A percentile compares a stretch with the other conserved stretches of the same genome.
These are phyloP conservation scores for Wickerhamomyces bovis DNA, from an alignment of 805 yeast genomes.

Conservation along the genomic window DNA sequence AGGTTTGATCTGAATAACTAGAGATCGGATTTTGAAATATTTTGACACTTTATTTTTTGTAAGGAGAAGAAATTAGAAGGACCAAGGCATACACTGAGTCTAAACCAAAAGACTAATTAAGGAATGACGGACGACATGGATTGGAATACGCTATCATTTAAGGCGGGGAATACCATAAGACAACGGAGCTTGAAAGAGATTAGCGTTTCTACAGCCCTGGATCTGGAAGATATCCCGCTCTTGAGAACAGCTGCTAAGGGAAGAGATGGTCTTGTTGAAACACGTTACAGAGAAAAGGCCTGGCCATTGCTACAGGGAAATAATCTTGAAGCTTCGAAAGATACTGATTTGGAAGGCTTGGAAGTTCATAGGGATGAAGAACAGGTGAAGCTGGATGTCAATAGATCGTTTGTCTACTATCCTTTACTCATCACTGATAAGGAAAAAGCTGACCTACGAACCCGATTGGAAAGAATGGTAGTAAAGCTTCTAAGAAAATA, in stretches of 20 bases:
- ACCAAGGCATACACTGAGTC: neutral
- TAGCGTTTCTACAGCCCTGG: constrained; percentile 33
- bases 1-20: neutral
- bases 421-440: constrained; percentile 22
- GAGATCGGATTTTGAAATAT: neutral
- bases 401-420: constrained; percentile 54
- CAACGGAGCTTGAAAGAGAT: constrained; percentile 17
- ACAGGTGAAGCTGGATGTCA: constrained; percentile 76
- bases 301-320: constrained; percentile 48
- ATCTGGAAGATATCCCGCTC: constrained; percentile 23
- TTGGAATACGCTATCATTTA: constrained; percentile 47
- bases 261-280: constrained; percentile 41
- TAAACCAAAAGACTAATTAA: neutral
- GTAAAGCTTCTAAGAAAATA: constrained; percentile 50
- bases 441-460: constrained; percentile 18
- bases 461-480: constrained; percentile 33
- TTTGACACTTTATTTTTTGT: neutral
- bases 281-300: constrained; percentile 33
- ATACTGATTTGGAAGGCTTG: constrained; percentile 1
- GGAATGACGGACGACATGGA: neutral
- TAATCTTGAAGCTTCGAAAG: neutral
- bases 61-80: too few relatives aligned
- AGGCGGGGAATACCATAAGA: constrained; percentile 24
- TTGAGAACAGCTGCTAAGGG: constrained; percentile 34
- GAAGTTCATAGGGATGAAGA: constrained; percentile 58